These are phyloP conservation scores for Phylloporus scabripes DNA, from an alignment of 768 basidiomycete genomes.

Conservation along the genomic window DNA sequence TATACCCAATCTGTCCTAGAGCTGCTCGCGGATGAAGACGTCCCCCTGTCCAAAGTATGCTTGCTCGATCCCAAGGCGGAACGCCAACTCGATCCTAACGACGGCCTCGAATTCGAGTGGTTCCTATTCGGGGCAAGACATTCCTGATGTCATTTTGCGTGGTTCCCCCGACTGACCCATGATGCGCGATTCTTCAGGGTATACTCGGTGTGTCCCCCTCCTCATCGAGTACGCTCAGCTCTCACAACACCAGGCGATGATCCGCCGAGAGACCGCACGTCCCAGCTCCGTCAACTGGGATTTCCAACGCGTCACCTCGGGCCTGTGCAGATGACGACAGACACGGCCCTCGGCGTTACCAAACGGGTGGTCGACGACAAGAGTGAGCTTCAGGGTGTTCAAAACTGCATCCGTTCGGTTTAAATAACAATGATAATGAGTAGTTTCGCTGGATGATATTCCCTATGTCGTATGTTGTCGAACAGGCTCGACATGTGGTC, in stretches of 20 bases:
- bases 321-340: conserved; percentile 91
- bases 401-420: too few species aligned
- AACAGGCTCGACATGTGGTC: neutral
- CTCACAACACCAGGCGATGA: conserved; percentile 66
- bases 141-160: neutral
- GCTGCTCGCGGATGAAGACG: conserved; percentile 14
- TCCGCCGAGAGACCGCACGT: conserved; percentile 90
- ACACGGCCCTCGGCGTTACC: neutral
- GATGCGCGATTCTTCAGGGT: conserved; percentile 36
- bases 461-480: conserved; percentile 54
- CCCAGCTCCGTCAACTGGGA: conserved; percentile 78
- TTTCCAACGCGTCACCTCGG: conserved; percentile 87
- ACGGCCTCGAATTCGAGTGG: conserved; percentile 77
- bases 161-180: neutral
- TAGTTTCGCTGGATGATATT: conserved; percentile 65
- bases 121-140: conserved; percentile 83
- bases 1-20: conserved; percentile 16
- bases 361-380: conserved; percentile 72
- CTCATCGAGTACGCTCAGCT: neutral
- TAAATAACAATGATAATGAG: neutral
- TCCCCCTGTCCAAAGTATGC: conserved; percentile 63
- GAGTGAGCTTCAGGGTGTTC: conserved; percentile 33
- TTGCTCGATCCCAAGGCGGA: conserved; percentile 91
- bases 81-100: conserved; percentile 61
- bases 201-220: conserved; percentile 44